phyloP scores from a whole-genome alignment of 1,139 yeast genomes.

The Arxiozyma slooffiae region DNA sequence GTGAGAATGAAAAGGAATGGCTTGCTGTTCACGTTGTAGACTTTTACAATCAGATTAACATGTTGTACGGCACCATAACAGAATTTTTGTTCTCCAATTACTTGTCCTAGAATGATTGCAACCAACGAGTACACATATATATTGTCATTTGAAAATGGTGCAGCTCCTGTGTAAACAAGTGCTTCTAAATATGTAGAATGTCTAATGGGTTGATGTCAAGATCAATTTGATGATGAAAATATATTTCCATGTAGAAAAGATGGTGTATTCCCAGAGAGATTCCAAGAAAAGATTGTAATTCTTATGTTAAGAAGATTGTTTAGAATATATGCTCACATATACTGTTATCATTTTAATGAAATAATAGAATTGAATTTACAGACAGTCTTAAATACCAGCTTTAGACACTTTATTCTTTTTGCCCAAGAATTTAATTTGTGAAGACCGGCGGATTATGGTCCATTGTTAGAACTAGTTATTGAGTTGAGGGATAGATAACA shows the following conservation, averaged over 20 bases:
- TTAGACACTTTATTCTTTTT: constrained; percentile 87
- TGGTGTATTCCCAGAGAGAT: constrained; percentile 69
- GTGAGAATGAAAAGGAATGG: constrained; percentile 92
- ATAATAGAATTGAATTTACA: constrained; percentile 85
- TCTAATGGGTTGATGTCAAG: constrained; percentile 90
- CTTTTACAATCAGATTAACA: constrained; percentile 89
- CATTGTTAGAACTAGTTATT: constrained; percentile 75
- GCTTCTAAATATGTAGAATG: constrained; percentile 94
- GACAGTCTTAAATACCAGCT: constrained; percentile 84
- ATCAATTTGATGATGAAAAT: constrained; percentile 76
- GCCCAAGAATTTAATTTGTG: constrained; percentile 74
- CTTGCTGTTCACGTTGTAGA: constrained; percentile 86
- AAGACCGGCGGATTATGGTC: constrained; percentile 78
- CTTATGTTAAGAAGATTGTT: constrained; percentile 84
- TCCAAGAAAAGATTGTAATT: constrained; percentile 59
- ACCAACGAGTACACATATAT: constrained; percentile 92
- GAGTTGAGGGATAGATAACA: constrained; percentile 35
- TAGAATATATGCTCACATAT: constrained; percentile 95
- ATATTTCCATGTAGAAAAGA: constrained; percentile 86
- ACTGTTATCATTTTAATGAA: constrained; percentile 95
- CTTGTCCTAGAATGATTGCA: constrained; percentile 96
- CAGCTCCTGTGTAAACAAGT: constrained; percentile 66
- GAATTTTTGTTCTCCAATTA: constrained; percentile 87
- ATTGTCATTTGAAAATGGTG: constrained; percentile 50
- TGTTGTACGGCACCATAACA: constrained; percentile 92